These are phyloP conservation scores for Paxillus involutus DNA, from an alignment of 768 basidiomycete species.

Conservation along the genomic window DNA sequence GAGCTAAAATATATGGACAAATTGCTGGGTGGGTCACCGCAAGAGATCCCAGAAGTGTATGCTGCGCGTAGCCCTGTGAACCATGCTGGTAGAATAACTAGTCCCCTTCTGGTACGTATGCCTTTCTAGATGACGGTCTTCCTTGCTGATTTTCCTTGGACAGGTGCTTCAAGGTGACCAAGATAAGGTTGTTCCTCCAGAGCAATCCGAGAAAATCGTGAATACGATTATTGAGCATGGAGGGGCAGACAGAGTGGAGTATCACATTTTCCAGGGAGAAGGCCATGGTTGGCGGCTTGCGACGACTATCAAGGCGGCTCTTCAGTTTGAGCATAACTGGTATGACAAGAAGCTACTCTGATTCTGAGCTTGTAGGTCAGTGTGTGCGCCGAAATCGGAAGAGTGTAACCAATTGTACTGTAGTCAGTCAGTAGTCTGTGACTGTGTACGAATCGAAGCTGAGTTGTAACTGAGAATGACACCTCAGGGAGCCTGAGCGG, in stretches of 20 bases:
- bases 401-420: not conserved
- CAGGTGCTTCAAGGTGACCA: constrained; percentile 70
- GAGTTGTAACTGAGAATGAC: too few relatives aligned
- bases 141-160: constrained; percentile 5
- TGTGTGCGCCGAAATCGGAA: too few relatives aligned
- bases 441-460: not conserved
- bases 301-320: constrained; percentile 34
- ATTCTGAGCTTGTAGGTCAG: not conserved
- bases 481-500: too few relatives aligned
- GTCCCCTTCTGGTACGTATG: constrained; percentile 58
- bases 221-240: constrained; percentile 20
- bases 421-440: not conserved
- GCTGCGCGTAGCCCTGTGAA: constrained; percentile 60
- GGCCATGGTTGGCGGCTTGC: constrained; percentile 42
- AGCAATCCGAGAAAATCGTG: constrained; percentile 48
- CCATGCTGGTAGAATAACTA: constrained; percentile 59
- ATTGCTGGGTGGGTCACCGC: constrained; percentile 58
- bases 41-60: constrained; percentile 58
- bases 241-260: constrained; percentile 30
- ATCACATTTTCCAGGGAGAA: constrained; percentile 43
- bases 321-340: constrained; percentile 35
- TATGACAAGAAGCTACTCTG: constrained; percentile 26
- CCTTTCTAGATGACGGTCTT: not conserved
- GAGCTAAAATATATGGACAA: constrained; percentile 58
- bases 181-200: constrained; percentile 66